A percentile compares a stretch with the other conserved stretches of the same genome.
Conservation (phyloP, 2,329 filamentous ascomycete genomes). For the Epichloe festucae region DNA sequence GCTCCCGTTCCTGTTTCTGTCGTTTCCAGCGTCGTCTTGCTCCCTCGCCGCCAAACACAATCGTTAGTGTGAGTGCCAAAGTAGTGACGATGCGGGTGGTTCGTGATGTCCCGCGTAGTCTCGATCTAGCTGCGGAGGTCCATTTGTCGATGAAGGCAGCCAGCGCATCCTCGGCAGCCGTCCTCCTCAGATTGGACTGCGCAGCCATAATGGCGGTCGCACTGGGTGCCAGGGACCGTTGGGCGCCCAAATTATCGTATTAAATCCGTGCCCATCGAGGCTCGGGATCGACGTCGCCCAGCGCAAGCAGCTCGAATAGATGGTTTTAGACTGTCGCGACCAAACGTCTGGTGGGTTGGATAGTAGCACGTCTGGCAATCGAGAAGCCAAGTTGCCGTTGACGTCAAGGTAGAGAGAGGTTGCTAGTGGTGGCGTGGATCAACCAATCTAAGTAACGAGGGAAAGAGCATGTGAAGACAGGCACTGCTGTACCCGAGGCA, state of each 20-base stretch:
- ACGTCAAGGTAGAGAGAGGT: neutral
- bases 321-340: neutral
- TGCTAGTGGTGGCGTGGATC: neutral
- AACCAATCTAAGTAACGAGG: neutral
- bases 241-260: neutral
- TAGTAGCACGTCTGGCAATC: neutral
- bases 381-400: neutral
- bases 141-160: slow-evolving; percentile 51
- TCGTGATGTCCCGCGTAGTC: slow-evolving; percentile 51
- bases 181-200: slow-evolving; percentile 68
- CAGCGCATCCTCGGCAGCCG: slow-evolving; percentile 53
- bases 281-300: neutral
- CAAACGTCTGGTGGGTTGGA: neutral
- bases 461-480: slow-evolving; percentile 4
- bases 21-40: slow-evolving; percentile 65
- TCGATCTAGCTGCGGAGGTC: slow-evolving; percentile 35
- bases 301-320: neutral
- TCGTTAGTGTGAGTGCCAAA: slow-evolving; percentile 60
- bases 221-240: neutral
- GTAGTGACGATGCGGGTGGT: slow-evolving; percentile 64
- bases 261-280: neutral
- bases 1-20: slow-evolving; percentile 64
- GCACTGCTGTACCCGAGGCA: slow-evolving; percentile 2
- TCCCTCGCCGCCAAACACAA: slow-evolving; percentile 68
- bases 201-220: slow-evolving; percentile 51